Evolutionary conservation across 2,329 filamentous ascomycete genomes (phyloP), one percentile per base, ranked within the genome.

Genomic region (Penicillium sp.): DNA sequence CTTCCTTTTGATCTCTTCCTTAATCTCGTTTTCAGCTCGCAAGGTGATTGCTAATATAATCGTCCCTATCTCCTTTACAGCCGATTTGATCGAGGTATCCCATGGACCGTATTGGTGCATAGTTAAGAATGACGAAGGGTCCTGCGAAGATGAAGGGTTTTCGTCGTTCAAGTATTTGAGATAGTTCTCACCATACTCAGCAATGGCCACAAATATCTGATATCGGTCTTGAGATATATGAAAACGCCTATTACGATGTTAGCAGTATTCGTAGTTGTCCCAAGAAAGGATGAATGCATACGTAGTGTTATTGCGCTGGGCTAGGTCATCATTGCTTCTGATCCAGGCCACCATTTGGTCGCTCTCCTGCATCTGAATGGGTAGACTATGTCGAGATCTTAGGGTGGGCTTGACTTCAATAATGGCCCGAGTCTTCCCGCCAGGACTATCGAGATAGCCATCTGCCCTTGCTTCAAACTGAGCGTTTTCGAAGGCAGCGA

Each of bases 281-380:
- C 0, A 40, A 21, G 19, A 40, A 40, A 40, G 2, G 4, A 21
- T 27, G n/a, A 27, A 44, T 27, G 3, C 23, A 27, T 44, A 27
- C 41, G 23, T 11, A 9, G 23, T 44, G 15, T 44, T 11, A 5
- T 8, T n/a, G 1, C 13, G 7, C n/a, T 47, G 45, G 13, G 31
- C 4, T 23, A 15, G 9, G 2, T 47, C 19, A 2, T 16, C 19
- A 23, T 47, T 31, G 2, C 31, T 47, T 34, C 23, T 47, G 15
- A 47, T 47, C 31, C 45, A 47, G 3, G 45, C 45, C 1, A 47
- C 43, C 43, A 46, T 46, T 33, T 46, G 27, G 27, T 25, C 25
- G 25, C 25, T 29, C 16, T 45, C 25, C 27, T 46, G 44, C 7
- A 46, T 46, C 11, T 46, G n/a, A 10, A 46, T 33, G 0, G 0